A percentile compares a stretch with the other conserved stretches of the same genome.
Conservation (phyloP, 352 stramenopile genomes). For the Peronosclerospora sorghi region DNA sequence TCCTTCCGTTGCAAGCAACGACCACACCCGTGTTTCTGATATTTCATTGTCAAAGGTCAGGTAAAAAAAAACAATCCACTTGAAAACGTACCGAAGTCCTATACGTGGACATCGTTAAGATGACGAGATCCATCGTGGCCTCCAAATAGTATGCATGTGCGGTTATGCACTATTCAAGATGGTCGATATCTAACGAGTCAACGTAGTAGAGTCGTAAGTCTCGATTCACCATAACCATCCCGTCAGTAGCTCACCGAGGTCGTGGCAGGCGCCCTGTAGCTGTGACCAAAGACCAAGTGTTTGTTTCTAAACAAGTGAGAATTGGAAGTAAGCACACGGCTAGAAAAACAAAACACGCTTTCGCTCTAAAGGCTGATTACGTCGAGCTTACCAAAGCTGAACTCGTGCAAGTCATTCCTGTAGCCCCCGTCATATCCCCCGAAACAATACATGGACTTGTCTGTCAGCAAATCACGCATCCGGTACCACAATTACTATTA, state of each 20-base stretch:
- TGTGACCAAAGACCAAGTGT: slow-evolving; percentile 80
- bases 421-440: slow-evolving; percentile 93
- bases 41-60: not conserved
- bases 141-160: slow-evolving; percentile 92
- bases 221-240: not conserved
- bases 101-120: slow-evolving; percentile 94
- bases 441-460: slow-evolving; percentile 85
- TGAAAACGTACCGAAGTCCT: slow-evolving; percentile 86
- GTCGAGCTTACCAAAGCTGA: slow-evolving; percentile 71
- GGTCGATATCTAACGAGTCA: slow-evolving; percentile 65
- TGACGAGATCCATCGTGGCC: slow-evolving; percentile 96
- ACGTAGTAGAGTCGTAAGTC: not conserved
- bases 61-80: not conserved
- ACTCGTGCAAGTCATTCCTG: slow-evolving; percentile 95
- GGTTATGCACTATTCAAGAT: slow-evolving; percentile 87
- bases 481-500: not conserved
- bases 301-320: slow-evolving; percentile 37
- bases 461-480: slow-evolving; percentile 11
- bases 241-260: slow-evolving; percentile 31
- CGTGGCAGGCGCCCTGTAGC: slow-evolving; percentile 57
- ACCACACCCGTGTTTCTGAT: slow-evolving; percentile 79
- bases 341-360: not conserved
- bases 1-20: slow-evolving; percentile 81
- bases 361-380: not conserved
- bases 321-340: not conserved